Evolutionary conservation across 768 basidiomycete species (phyloP), one percentile per base, ranked within the genome.

Genomic region (Termitomyces eurrhizus): DNA sequence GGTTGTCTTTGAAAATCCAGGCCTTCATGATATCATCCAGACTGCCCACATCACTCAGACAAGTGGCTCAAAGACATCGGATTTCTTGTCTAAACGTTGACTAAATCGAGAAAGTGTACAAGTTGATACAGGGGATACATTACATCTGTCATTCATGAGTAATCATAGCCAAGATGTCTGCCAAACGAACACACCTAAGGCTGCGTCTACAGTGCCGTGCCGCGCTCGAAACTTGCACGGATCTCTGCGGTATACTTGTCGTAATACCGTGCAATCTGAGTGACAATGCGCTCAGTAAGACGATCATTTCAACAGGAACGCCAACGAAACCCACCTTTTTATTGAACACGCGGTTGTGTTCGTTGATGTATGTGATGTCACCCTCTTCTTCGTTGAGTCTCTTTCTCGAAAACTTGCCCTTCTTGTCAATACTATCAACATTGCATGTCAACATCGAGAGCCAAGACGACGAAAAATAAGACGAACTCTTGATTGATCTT

Each of bases 351-450:
- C 93, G 85, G 74, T 98, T 95, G 74, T 90, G 89, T 74, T 98
- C 94, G 80, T 99, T 99, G 83, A 99, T 99, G 72, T 98, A 99
- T 7, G 95, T 98, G 73, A 99, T 92, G 66, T 98, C 95, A 56
- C 92, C 95, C 62, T 96, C 90, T 55, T 92, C 92, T 67, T 98
- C 95, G 78, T 97, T 94, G 72, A 79, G 83, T 65, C 82, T 81
- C 75, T 96, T 96, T 64, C 94, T 83, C 44, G 92, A 94, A 77
- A 93, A 93, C 69, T 91, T 95, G 69, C 84, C 80, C 72, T 92
- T 90, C 79, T 93, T 92, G 78, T 95, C 93, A 66, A 94, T 85
- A 67, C 93, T 95, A 65, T 4, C 45, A 62, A 13, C 24, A 5
- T 41, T 56, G 46, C 29, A 33, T 42, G 48, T 66, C 46, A 68